phyloP scores from a whole-genome alignment of 192 early-diverging fungal species.

The Coemansia sp. region DNA sequence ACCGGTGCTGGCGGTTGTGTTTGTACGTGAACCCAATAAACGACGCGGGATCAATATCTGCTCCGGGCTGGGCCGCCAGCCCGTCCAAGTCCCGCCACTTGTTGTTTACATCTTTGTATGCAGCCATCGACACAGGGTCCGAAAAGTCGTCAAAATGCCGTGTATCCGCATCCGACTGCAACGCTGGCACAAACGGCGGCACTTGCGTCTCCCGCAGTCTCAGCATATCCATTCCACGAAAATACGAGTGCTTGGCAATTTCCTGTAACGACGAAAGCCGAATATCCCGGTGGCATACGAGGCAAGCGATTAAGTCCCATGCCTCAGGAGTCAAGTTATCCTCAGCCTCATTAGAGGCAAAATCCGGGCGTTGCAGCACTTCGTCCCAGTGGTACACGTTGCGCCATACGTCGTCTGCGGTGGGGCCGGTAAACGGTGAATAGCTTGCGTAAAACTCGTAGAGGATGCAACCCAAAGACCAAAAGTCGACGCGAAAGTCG shows the following conservation, averaged over 20 bases:
- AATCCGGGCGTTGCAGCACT: constrained; percentile 74
- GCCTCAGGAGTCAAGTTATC: constrained; percentile 75
- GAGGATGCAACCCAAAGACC: constrained; percentile 74
- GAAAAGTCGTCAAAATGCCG: constrained; percentile 80
- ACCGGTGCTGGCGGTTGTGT: constrained; percentile 50
- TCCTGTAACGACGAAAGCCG: constrained; percentile 58
- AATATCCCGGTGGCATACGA: constrained; percentile 59
- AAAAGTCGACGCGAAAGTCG: constrained; percentile 71
- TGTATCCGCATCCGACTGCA: constrained; percentile 70
- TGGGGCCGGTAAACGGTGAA: constrained; percentile 71
- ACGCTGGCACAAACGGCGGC: constrained; percentile 72
- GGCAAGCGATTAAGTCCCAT: constrained; percentile 70
- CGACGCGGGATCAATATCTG: constrained; percentile 45
- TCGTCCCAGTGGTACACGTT: constrained; percentile 83
- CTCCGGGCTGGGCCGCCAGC: constrained; percentile 31
- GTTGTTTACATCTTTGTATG: constrained; percentile 61
- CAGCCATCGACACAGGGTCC: constrained; percentile 59
- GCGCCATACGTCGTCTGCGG: constrained; percentile 74
- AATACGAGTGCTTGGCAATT: constrained; percentile 62
- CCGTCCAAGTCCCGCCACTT: constrained; percentile 49
- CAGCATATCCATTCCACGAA: constrained; percentile 64
- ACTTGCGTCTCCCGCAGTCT: constrained; percentile 60
- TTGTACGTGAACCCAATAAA: constrained; percentile 82
- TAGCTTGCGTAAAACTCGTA: constrained; percentile 77
- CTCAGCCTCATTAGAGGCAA: constrained; percentile 73